Percentiles rank a stretch among this genome's conserved stretches.
Evolutionary conservation across 2,329 filamentous ascomycete genomes (phyloP).

Genomic region (Sporothrix humicola): DNA sequence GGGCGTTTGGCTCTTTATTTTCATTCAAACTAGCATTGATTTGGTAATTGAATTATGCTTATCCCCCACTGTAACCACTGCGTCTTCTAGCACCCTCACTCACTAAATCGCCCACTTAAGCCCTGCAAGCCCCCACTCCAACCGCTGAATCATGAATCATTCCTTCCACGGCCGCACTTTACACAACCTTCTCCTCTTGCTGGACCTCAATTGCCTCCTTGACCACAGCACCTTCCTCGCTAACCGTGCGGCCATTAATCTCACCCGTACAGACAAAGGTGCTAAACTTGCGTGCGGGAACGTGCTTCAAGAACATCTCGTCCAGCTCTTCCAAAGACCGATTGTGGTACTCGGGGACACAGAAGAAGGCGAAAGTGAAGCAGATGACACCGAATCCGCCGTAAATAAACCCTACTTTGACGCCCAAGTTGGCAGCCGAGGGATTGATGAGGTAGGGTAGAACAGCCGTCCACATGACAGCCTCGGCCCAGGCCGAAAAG

Average conservation of each 20-base stretch:
- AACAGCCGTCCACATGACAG: neutral
- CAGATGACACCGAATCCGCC: neutral
- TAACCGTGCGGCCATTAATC: neutral
- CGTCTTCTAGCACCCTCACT: no score
- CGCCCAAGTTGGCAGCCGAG: neutral
- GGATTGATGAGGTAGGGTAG: neutral
- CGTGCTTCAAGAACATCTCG: conserved; percentile 41
- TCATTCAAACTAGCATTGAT: no score
- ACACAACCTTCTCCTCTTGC: neutral
- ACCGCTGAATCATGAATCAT: neutral
- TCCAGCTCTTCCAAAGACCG: conserved; percentile 30
- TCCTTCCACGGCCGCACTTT: neutral
- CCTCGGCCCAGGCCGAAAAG: neutral
- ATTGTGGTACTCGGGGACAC: conserved; percentile 23
- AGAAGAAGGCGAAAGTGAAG: conserved; percentile 8
- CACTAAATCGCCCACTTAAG: no score
- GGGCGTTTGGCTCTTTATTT: no score
- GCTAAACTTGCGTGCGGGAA: conserved; percentile 37
- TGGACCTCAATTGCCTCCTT: neutral
- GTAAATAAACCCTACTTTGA: neutral
- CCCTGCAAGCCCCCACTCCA: neutral
- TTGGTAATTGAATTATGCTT: no score
- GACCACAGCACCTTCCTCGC: neutral
- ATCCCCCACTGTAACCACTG: no score
- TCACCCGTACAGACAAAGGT: neutral